A percentile compares a stretch with the other conserved stretches of the same genome.
phyloP scores from a whole-genome alignment of 305 asterid species.

The Striga hermonthica region DNA sequence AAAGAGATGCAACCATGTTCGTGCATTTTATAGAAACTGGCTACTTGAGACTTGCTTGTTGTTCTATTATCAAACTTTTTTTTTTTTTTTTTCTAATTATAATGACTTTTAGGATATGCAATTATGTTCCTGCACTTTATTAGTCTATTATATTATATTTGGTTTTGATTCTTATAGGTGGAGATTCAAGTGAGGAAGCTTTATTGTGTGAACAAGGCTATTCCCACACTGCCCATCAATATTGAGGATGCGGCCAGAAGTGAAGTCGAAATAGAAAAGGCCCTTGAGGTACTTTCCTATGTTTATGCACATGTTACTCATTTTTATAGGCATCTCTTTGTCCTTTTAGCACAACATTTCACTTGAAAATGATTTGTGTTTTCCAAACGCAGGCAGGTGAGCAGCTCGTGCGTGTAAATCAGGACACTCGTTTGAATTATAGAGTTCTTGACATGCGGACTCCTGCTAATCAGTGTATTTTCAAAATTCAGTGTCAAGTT shows the following conservation, averaged over 20 bases:
- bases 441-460: slow-evolving; percentile 85
- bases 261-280: slow-evolving; percentile 68
- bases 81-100: not conserved
- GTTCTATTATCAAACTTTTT: not conserved
- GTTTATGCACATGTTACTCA: not conserved
- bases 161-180: slow-evolving; percentile 47
- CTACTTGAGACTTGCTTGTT: not conserved
- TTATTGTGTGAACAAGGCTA: slow-evolving; percentile 60
- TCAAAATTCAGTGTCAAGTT: slow-evolving; percentile 67
- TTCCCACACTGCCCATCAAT: slow-evolving; percentile 60
- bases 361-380: not conserved
- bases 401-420: slow-evolving; percentile 80
- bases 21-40: not conserved
- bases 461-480: slow-evolving; percentile 86
- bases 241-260: slow-evolving; percentile 92
- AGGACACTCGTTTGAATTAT: slow-evolving; percentile 81
- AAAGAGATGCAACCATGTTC: not conserved
- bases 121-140: not conserved
- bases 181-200: slow-evolving; percentile 80
- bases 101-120: not conserved
- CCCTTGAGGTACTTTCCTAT: slow-evolving; percentile 45
- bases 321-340: not conserved
- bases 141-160: not conserved
- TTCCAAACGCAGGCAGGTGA: slow-evolving; percentile 63
- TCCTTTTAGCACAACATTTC: not conserved